Percentiles rank a stretch among this genome's conserved stretches.
These are phyloP conservation scores for Paraurostyla sp. DNA, from an alignment of 73 alveolate species.

Conservation along the genomic window DNA sequence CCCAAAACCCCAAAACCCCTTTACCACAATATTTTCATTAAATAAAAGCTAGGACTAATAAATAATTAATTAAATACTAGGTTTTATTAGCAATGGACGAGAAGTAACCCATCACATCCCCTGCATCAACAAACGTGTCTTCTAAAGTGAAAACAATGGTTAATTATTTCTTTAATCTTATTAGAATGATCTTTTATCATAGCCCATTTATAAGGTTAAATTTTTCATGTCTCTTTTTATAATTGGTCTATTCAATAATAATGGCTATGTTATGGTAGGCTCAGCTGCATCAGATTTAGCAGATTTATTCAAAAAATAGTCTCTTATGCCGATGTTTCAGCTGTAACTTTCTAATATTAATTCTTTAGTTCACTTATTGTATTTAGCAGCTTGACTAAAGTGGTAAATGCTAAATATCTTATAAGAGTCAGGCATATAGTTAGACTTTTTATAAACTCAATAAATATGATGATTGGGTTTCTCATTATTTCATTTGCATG, in stretches of 20 bases:
- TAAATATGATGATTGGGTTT: slow-evolving; percentile 49
- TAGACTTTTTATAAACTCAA: slow-evolving; percentile 47
- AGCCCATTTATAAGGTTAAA: background rate
- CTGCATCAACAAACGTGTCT: too few relatives aligned
- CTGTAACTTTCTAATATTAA: background rate
- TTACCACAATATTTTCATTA: too few relatives aligned
- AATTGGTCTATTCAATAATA: slow-evolving; percentile 74
- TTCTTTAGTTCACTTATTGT: slow-evolving; percentile 45
- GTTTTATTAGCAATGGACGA: too few relatives aligned
- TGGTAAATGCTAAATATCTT: slow-evolving; percentile 50
- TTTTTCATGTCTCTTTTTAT: slow-evolving; percentile 53
- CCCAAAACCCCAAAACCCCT: too few relatives aligned
- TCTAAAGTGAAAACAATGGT: too few relatives aligned
- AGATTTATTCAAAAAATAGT: slow-evolving; percentile 53
- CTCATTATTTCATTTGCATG: slow-evolving; percentile 53
- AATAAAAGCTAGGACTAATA: too few relatives aligned
- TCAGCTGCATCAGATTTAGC: slow-evolving; percentile 74
- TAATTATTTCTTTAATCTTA: too few relatives aligned
- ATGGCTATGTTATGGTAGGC: slow-evolving; percentile 76
- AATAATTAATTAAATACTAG: too few relatives aligned
- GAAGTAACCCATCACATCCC: too few relatives aligned
- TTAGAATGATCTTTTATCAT: background rate
- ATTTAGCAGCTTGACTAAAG: slow-evolving; percentile 49
- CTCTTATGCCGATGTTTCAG: slow-evolving; percentile 74
- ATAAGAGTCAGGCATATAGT: slow-evolving; percentile 22